Conservation (phyloP, 768 basidiomycete species). For the Phlegmacium glaucopus region DNA sequence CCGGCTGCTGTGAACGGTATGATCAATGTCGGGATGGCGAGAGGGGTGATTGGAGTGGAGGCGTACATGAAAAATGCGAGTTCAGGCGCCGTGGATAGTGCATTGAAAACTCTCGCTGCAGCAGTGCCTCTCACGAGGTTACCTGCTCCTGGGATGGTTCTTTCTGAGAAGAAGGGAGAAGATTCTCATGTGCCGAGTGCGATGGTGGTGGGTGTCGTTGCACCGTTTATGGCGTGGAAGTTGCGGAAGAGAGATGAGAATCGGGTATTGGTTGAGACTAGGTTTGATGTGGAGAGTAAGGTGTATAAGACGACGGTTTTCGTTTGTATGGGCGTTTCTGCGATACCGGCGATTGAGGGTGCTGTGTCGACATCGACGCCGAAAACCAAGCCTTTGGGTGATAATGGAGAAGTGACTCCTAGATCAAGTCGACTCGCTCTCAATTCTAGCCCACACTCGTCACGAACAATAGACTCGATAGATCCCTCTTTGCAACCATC, state of each 20-base stretch:
- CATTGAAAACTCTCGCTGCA: constrained; percentile 28
- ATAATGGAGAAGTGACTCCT: constrained; percentile 27
- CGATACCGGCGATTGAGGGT: constrained; percentile 1
- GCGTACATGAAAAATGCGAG: constrained; percentile 53
- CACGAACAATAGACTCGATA: constrained; percentile 9
- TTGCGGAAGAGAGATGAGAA: constrained; percentile 56
- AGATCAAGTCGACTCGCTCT: constrained; percentile 36
- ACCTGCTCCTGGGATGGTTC: constrained; percentile 61
- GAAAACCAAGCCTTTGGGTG: background rate
- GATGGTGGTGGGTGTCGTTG: constrained; percentile 13
- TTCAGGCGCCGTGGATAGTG: background rate
- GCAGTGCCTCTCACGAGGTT: constrained; percentile 66
- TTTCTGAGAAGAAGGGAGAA: constrained; percentile 42
- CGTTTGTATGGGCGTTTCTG: constrained; percentile 28
- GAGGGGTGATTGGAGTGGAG: constrained; percentile 72
- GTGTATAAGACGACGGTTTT: constrained; percentile 51
- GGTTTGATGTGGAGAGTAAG: constrained; percentile 46
- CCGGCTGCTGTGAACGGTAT: constrained; percentile 83
- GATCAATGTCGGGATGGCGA: constrained; percentile 76
- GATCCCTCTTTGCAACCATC: constrained; percentile 1
- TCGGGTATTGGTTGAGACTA: constrained; percentile 53
- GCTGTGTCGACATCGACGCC: no score
- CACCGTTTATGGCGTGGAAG: constrained; percentile 48
- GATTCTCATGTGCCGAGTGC: constrained; percentile 9
- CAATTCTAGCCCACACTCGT: constrained; percentile 21